phyloP scores from a whole-genome alignment of 1,139 yeast species.

The Ogataea hybrid region DNA sequence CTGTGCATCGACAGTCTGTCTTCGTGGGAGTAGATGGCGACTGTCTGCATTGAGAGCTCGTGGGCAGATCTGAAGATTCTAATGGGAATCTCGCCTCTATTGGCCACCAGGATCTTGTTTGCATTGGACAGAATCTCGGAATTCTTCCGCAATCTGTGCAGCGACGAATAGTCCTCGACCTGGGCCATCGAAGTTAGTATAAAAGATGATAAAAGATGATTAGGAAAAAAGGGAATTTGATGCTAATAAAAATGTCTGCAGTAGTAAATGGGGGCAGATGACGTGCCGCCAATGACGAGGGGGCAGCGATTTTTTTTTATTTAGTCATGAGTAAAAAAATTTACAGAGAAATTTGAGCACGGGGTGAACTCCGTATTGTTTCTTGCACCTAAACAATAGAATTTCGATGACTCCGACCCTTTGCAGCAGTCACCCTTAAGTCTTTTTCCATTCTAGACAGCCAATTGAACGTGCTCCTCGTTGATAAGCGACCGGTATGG shows the following conservation, averaged over 20 bases:
- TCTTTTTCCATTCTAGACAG: conserved; percentile 38
- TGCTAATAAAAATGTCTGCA: conserved; percentile 3
- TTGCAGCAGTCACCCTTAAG: conserved; percentile 5
- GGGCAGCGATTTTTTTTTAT: not conserved
- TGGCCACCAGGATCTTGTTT: conserved; percentile 85
- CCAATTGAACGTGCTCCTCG: conserved; percentile 59
- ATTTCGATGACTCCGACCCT: conserved; percentile 2
- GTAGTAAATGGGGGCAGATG: conserved; percentile 8
- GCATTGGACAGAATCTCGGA: conserved; percentile 61
- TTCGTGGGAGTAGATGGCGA: conserved; percentile 95
- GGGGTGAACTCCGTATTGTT: conserved; percentile 11
- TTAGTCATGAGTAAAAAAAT: conserved; percentile 6
- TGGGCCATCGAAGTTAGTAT: conserved; percentile 23
- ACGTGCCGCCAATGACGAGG: conserved; percentile 6
- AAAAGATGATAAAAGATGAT: not conserved
- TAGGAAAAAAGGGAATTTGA: not conserved
- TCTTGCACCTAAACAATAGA: conserved; percentile 3
- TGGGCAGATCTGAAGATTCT: conserved; percentile 96
- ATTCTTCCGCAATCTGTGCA: conserved; percentile 50
- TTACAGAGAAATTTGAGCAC: not conserved
- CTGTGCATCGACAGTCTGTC: conserved; percentile 95
- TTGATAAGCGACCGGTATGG: conserved; percentile 63
- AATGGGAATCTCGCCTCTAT: conserved; percentile 88
- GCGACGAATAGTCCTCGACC: conserved; percentile 32
- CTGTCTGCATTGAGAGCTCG: conserved; percentile 96